phyloP scores from a whole-genome alignment of 805 yeast species.

The Kazachstania taianensis region DNA sequence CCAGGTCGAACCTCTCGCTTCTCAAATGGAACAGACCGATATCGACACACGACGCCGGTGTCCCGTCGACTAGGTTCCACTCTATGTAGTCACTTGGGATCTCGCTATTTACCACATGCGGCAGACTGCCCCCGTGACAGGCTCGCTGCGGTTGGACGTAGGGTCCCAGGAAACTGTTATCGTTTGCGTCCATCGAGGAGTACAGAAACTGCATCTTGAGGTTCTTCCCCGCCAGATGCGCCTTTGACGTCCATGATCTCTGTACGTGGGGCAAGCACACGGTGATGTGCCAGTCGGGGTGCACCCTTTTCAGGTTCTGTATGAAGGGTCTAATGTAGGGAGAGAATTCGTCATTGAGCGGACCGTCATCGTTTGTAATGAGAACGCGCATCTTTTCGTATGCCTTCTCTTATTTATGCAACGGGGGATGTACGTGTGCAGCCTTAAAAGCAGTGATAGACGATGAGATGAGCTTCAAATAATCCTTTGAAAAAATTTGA shows the following conservation, averaged over 20 bases:
- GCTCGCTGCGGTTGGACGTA: constrained; percentile 41
- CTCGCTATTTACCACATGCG: constrained; percentile 14
- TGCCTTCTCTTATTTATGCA: background rate
- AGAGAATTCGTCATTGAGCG: constrained; percentile 66
- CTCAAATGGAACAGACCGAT: constrained; percentile 72
- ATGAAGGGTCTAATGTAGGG: constrained; percentile 81
- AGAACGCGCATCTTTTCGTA: constrained; percentile 42
- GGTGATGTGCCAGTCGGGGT: constrained; percentile 76
- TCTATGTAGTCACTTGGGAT: constrained; percentile 40
- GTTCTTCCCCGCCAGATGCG: constrained; percentile 77
- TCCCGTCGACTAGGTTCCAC: constrained; percentile 84
- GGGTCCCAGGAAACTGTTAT: constrained; percentile 58
- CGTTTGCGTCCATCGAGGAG: constrained; percentile 36
- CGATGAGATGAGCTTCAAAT: background rate
- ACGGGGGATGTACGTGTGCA: background rate
- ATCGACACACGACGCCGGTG: constrained; percentile 94
- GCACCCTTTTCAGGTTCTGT: constrained; percentile 44
- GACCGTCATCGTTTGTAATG: constrained; percentile 93
- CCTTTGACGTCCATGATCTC: constrained; percentile 95
- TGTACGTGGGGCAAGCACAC: constrained; percentile 76
- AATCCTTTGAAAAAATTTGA: too few species aligned
- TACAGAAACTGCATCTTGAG: constrained; percentile 56
- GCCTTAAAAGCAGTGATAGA: too few species aligned
- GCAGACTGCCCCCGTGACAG: constrained; percentile 22
- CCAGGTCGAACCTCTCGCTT: constrained; percentile 56